Conservation (phyloP, 768 basidiomycete species). For the Grammothele lineata region DNA sequence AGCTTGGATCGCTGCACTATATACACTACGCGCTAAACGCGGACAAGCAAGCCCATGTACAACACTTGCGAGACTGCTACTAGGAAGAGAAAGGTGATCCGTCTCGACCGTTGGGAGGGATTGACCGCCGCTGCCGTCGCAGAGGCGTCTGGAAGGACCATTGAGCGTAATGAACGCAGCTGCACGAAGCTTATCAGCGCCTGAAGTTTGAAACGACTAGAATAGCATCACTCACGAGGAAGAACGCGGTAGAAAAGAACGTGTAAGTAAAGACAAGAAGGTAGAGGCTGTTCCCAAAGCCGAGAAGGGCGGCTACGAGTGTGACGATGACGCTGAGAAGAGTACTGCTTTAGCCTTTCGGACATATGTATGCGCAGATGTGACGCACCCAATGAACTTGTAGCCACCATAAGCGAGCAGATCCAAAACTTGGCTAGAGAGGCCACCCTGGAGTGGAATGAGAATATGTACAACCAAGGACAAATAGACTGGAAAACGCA, state of each 20-base stretch:
- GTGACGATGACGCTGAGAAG: slow-evolving; percentile 75
- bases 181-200: slow-evolving; percentile 27
- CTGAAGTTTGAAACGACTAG: neutral
- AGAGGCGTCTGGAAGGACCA: slow-evolving; percentile 81
- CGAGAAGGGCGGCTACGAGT: slow-evolving; percentile 66
- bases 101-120: slow-evolving; percentile 72
- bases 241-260: slow-evolving; percentile 89
- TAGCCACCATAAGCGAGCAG: slow-evolving; percentile 92
- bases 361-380: neutral
- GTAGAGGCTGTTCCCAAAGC: slow-evolving; percentile 59
- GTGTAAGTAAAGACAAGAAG: slow-evolving; percentile 75
- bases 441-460: slow-evolving; percentile 37
- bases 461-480: neutral
- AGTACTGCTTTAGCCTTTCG: neutral
- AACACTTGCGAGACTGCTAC: slow-evolving; percentile 78
- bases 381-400: slow-evolving; percentile 89
- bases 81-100: slow-evolving; percentile 86
- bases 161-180: slow-evolving; percentile 90
- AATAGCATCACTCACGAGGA: slow-evolving; percentile 58
- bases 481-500: slow-evolving; percentile 2
- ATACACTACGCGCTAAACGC: too few relatives aligned
- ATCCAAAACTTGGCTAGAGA: slow-evolving; percentile 64
- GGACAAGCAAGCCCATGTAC: slow-evolving; percentile 82
- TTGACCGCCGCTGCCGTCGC: slow-evolving; percentile 58
- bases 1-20: too few relatives aligned